phyloP scores from a whole-genome alignment of 2,329 filamentous ascomycete species.

The Phialophora chinensis region DNA sequence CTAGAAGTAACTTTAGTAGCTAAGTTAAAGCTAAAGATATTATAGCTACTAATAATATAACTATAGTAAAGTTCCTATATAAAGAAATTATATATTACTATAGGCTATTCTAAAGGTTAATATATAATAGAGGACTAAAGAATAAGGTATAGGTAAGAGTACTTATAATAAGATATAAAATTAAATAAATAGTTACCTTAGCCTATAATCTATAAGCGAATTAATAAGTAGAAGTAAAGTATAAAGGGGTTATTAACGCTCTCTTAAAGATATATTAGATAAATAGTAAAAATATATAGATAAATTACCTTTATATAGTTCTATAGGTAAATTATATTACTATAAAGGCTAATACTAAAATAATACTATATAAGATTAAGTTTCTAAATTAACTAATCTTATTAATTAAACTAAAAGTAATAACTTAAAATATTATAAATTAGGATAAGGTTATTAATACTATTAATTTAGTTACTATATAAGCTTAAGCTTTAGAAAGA shows the following conservation, averaged over 20 bases:
- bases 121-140: neutral
- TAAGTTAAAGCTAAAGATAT: neutral
- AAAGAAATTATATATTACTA: constrained; percentile 1
- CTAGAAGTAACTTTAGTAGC: neutral
- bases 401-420: constrained; percentile 1
- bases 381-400: neutral
- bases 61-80: constrained; percentile 7
- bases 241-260: constrained; percentile 1
- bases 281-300: too few species aligned
- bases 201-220: constrained; percentile 1
- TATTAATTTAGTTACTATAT: neutral
- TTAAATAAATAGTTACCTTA: neutral
- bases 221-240: neutral
- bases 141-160: constrained; percentile 3
- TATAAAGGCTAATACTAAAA: neutral
- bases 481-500: neutral
- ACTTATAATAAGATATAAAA: neutral
- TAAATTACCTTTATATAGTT: too few species aligned
- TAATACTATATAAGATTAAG: constrained; percentile 4
- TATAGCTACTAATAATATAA: neutral
- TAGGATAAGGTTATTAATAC: constrained; percentile 2
- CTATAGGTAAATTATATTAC: constrained; percentile 1
- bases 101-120: neutral
- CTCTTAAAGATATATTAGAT: neutral
- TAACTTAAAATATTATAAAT: constrained; percentile 3